A percentile compares a stretch with the other conserved stretches of the same genome.
Conservation (phyloP, 371 early-diverging fungal genomes). For the Apophysomyces sp. region DNA sequence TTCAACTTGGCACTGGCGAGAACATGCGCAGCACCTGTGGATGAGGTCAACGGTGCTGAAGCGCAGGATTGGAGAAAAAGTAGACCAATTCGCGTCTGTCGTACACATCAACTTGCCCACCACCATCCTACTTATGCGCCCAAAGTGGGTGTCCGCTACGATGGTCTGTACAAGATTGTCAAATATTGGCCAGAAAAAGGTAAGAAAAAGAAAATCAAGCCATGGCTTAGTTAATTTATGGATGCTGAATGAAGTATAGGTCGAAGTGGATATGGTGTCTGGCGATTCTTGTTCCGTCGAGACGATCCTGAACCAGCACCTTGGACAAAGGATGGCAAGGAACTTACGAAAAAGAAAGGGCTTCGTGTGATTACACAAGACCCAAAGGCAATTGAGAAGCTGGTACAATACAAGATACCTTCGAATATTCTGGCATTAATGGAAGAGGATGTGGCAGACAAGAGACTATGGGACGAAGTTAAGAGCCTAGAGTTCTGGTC, state of each 20-base stretch:
- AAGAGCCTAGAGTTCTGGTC: constrained; percentile 24
- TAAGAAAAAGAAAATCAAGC: not conserved
- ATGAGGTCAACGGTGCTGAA: constrained; percentile 33
- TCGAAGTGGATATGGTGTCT: constrained; percentile 26
- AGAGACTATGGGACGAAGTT: constrained; percentile 43
- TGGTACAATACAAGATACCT: constrained; percentile 20
- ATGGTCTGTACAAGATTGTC: constrained; percentile 67
- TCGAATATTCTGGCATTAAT: constrained; percentile 25
- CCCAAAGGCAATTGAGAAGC: constrained; percentile 1
- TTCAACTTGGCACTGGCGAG: constrained; percentile 55
- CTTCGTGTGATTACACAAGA: constrained; percentile 14
- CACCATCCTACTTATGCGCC: constrained; percentile 48
- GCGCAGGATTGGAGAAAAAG: constrained; percentile 60
- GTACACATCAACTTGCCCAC: constrained; percentile 39
- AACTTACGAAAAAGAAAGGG: constrained; percentile 33
- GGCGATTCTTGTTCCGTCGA: constrained; percentile 60
- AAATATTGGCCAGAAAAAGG: constrained; percentile 62
- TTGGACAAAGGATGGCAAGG: constrained; percentile 46
- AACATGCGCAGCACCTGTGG: constrained; percentile 52
- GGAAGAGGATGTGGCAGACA: constrained; percentile 30
- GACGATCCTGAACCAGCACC: constrained; percentile 66
- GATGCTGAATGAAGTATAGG: not conserved
- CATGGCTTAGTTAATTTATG: not conserved
- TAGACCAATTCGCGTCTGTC: constrained; percentile 56
- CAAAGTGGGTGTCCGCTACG: constrained; percentile 54